These are phyloP conservation scores for Aspergillus thermomutatus DNA, from an alignment of 2,329 filamentous ascomycete genomes.

Conservation along the genomic window DNA sequence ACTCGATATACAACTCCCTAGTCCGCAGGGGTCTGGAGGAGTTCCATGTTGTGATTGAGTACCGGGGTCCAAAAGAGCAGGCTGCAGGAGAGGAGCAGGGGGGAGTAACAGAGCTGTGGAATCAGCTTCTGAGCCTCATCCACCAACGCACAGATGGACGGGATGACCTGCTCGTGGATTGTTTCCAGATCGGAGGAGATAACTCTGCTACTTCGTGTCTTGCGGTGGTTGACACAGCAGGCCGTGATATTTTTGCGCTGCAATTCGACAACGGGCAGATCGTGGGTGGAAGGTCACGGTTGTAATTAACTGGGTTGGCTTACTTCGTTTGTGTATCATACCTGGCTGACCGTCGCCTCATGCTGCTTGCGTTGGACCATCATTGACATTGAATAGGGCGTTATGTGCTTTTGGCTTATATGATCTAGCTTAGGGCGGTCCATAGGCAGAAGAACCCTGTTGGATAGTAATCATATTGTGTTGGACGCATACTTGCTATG, in stretches of 20 bases:
- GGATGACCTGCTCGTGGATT: not conserved
- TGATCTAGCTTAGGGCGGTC: too few species aligned
- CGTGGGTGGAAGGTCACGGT: not conserved
- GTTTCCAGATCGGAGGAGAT: too few species aligned
- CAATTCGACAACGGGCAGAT: not conserved
- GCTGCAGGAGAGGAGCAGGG: not conserved
- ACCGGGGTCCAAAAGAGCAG: not conserved
- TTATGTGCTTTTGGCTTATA: not conserved
- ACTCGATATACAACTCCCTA: too few species aligned
- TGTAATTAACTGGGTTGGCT: not conserved
- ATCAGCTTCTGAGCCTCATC: not conserved
- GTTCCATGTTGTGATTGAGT: not conserved
- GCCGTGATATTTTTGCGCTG: too few species aligned
- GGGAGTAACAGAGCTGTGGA: not conserved
- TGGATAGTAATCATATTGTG: not conserved
- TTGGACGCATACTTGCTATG: not conserved
- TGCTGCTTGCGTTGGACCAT: not conserved
- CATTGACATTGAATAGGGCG: not conserved
- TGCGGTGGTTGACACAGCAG: too few species aligned
- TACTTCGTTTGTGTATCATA: not conserved
- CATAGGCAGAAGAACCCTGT: too few species aligned
- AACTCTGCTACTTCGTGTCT: too few species aligned
- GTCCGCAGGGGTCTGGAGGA: too few species aligned
- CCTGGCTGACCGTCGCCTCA: not conserved
- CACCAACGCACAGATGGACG: too few species aligned